Evolutionary conservation across 2,329 filamentous ascomycete genomes (phyloP).

Genomic region (Trichoderma koningiopsis): DNA sequence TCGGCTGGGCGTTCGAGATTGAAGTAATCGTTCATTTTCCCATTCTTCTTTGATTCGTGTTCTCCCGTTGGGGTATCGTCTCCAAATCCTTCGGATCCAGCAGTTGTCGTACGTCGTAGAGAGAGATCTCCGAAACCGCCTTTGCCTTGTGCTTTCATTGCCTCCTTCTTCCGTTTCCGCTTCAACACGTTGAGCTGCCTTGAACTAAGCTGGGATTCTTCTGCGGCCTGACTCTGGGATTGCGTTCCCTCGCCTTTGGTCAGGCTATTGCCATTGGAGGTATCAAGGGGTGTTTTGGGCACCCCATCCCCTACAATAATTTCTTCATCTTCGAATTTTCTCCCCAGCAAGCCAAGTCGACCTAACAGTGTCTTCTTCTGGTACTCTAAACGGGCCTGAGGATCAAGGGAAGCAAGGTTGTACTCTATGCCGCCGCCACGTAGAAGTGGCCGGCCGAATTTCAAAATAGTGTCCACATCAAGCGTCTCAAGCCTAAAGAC

Average conservation of each 20-base stretch:
- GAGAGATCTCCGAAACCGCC: slow-evolving; percentile 87
- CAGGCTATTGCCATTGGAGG: slow-evolving; percentile 39
- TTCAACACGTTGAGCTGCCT: slow-evolving; percentile 94
- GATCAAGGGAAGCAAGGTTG: slow-evolving; percentile 77
- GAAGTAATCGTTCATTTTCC: slow-evolving; percentile 80
- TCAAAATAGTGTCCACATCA: slow-evolving; percentile 78
- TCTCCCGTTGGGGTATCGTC: slow-evolving; percentile 61
- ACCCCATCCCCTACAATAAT: slow-evolving; percentile 57
- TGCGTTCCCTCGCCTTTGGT: slow-evolving; percentile 42
- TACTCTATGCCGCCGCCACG: slow-evolving; percentile 87
- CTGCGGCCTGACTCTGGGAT: slow-evolving; percentile 48
- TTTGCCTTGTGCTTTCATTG: slow-evolving; percentile 85
- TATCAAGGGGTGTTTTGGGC: slow-evolving; percentile 51
- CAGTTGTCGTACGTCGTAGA: slow-evolving; percentile 62
- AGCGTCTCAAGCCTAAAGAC: slow-evolving; percentile 73
- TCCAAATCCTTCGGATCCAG: slow-evolving; percentile 61
- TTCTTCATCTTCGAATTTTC: slow-evolving; percentile 83
- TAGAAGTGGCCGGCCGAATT: slow-evolving; percentile 79
- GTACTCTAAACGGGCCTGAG: slow-evolving; percentile 76
- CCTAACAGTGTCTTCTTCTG: slow-evolving; percentile 86
- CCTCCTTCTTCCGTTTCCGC: slow-evolving; percentile 87
- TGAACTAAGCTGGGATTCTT: slow-evolving; percentile 79
- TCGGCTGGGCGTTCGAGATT: slow-evolving; percentile 77
- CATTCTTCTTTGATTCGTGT: slow-evolving; percentile 60
- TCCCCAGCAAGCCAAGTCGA: slow-evolving; percentile 80